Percentiles rank a stretch among this genome's conserved stretches.
Conservation (phyloP, 2,329 filamentous ascomycete species). For the Chrysoporthe austroafricana region DNA sequence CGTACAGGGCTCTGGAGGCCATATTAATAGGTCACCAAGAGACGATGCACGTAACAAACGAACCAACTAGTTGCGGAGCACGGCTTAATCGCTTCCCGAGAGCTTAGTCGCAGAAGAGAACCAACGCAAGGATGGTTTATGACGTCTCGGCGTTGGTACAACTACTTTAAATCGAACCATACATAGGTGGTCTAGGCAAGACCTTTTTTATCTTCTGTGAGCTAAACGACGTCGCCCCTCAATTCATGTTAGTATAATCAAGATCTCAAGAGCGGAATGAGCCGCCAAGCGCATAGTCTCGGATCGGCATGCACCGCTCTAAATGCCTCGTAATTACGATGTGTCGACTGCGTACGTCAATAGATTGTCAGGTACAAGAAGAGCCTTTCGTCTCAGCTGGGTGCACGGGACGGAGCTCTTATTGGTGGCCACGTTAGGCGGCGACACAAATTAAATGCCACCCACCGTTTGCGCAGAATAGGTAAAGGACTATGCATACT, state of each 20-base stretch:
- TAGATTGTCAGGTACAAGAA: not conserved
- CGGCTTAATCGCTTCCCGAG: not conserved
- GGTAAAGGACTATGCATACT: not conserved
- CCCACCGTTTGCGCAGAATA: not conserved
- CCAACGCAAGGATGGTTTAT: not conserved
- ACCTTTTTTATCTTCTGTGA: no score
- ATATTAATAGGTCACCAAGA: constrained; percentile 9
- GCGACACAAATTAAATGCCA: not conserved
- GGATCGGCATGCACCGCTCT: not conserved
- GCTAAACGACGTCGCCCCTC: no score
- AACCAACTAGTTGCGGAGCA: not conserved
- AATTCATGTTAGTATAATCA: not conserved
- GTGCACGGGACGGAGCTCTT: not conserved
- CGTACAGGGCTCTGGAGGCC: constrained; percentile 1
- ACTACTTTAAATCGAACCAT: not conserved
- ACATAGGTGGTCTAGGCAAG: no score
- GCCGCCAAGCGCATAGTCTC: not conserved
- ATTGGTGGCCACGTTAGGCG: not conserved
- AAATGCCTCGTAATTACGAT: not conserved
- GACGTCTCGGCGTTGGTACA: not conserved
- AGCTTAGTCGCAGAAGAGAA: not conserved
- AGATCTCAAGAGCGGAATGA: not conserved
- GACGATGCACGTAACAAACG: not conserved
- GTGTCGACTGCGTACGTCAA: not conserved
- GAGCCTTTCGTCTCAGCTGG: not conserved